Percentiles rank a stretch among this genome's conserved stretches.
Evolutionary conservation across 2,329 filamentous ascomycete genomes (phyloP).

Genomic region (Davidsoniella virescens): DNA sequence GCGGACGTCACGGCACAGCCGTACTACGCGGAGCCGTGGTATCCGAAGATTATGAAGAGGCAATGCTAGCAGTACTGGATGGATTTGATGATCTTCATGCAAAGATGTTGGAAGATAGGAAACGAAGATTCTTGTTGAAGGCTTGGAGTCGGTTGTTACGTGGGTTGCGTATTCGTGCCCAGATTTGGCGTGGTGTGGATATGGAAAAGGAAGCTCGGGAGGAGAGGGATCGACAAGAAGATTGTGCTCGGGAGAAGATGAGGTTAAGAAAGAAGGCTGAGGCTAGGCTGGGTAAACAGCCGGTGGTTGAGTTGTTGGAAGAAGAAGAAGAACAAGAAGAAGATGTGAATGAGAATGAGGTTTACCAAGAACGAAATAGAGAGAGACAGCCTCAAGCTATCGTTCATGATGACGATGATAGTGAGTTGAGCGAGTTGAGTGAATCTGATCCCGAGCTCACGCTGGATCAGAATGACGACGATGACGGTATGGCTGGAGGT

Average conservation of each 20-base stretch:
- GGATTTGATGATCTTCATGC: slow-evolving; percentile 51
- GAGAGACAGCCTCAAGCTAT: background rate
- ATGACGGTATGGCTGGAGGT: slow-evolving; percentile 3
- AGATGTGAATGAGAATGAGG: background rate
- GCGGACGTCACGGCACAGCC: slow-evolving; percentile 71
- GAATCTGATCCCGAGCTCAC: too few relatives aligned
- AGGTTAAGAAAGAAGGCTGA: background rate
- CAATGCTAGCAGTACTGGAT: slow-evolving; percentile 50
- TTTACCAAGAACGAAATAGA: background rate
- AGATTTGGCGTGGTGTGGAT: slow-evolving; percentile 29
- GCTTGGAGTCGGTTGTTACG: slow-evolving; percentile 56
- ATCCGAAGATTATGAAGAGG: slow-evolving; percentile 53
- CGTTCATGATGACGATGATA: slow-evolving; percentile 7
- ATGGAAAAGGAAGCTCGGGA: slow-evolving; percentile 3
- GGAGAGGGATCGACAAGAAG: background rate
- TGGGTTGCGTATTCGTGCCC: slow-evolving; percentile 58
- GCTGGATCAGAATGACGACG: background rate
- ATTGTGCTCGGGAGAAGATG: background rate
- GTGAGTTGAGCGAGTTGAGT: background rate
- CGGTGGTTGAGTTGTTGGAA: too few relatives aligned
- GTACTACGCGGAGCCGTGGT: slow-evolving; percentile 65
- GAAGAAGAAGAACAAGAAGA: background rate
- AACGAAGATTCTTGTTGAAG: slow-evolving; percentile 54
- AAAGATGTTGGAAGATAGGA: slow-evolving; percentile 50
- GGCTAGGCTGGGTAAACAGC: too few relatives aligned